Percentiles rank a stretch among this genome's conserved stretches.
These are phyloP conservation scores for Solanum sitiens DNA, from an alignment of 257 asterid species.

Conservation along the genomic window DNA sequence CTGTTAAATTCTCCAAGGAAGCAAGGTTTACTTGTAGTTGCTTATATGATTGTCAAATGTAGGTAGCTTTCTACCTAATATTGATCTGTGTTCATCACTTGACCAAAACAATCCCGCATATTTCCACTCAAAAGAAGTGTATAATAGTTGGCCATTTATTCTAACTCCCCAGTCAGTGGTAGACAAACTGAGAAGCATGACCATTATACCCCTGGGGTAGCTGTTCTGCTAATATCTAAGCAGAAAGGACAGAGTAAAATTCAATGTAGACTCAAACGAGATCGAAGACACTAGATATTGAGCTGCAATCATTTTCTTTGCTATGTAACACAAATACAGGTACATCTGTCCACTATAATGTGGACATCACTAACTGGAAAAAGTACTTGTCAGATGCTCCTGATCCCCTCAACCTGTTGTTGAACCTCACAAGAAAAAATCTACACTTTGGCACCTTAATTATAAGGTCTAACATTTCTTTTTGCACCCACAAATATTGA, in stretches of 20 bases:
- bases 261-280: background rate
- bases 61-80: background rate
- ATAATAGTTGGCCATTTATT: background rate
- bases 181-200: background rate
- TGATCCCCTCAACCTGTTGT: background rate
- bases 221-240: background rate
- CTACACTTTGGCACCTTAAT: background rate
- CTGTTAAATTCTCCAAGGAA: background rate
- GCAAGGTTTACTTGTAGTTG: background rate
- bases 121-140: background rate
- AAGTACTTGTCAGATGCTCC: background rate
- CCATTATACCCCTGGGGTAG: background rate
- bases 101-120: background rate
- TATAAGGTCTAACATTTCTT: background rate
- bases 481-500: background rate
- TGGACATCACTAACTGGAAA: background rate
- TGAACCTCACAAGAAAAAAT: background rate
- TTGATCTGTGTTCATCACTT: background rate
- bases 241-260: background rate
- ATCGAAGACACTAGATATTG: background rate
- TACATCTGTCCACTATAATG: background rate
- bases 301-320: background rate
- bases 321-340: background rate
- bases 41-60: background rate
- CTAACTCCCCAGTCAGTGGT: background rate